Conservation (phyloP, 1,284 basidiomycete species). For the Cutaneotrichosporon sp. region DNA sequence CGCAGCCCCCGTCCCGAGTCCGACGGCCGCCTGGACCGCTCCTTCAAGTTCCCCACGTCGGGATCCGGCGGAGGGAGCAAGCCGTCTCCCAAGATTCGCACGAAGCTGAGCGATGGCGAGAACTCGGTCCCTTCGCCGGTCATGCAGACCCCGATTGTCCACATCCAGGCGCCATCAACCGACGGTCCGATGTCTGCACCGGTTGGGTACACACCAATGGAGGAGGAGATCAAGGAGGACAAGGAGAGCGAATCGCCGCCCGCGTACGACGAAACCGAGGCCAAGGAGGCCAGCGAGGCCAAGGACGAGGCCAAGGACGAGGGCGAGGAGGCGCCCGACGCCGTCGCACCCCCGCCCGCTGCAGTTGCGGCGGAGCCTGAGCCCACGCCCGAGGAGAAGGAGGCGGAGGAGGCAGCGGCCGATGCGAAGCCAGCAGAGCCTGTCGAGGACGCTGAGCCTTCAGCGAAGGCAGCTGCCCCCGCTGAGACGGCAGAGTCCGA, state of each 20-base stretch:
- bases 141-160: conserved; percentile 21
- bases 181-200: conserved; percentile 26
- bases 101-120: background rate
- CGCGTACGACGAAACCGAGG: background rate
- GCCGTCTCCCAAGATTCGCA: background rate
- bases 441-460: conserved; percentile 8
- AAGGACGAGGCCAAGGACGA: conserved; percentile 5
- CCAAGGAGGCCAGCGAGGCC: too few relatives aligned
- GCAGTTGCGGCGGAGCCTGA: background rate
- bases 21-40: conserved; percentile 50
- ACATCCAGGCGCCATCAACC: conserved; percentile 25
- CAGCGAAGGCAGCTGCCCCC: conserved; percentile 8
- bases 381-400: conserved; percentile 6
- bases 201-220: conserved; percentile 16
- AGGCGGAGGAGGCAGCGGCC: conserved; percentile 12
- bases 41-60: conserved; percentile 47
- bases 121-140: conserved; percentile 1
- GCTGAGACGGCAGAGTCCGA: background rate
- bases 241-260: background rate
- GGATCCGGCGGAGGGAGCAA: conserved; percentile 17
- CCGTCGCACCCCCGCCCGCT: background rate
- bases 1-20: conserved; percentile 51
- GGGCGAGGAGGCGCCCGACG: background rate
- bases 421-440: conserved; percentile 13
- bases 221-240: conserved; percentile 7